Base-by-base conservation (phyloP, 768 basidiomycete species). In the Phanerodontia chrysosporium region DNA sequence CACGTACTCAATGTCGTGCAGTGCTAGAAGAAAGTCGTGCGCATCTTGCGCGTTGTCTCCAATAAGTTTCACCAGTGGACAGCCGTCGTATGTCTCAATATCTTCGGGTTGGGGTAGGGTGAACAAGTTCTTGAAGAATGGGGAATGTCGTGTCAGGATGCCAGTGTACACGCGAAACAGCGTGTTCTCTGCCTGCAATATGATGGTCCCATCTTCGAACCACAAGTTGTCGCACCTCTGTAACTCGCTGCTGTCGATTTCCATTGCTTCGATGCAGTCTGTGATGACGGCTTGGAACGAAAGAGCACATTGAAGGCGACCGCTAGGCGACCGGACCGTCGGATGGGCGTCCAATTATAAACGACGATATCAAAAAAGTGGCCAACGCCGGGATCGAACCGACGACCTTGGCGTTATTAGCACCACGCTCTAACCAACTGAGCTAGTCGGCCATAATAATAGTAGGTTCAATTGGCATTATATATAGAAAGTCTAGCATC, bases 391-490 rank as follows among this genome's bases (percentile, higher is more conserved):
- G 60, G 60, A 48, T 61, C 56, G 60, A 63, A 60, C 61, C 57
- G 58, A 58, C 61, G 57, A 58, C 58, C 61, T 58, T 62, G 53
- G 61, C 61, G 51, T 58, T 82, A 86, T 87, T 89, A 89, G 87
- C 84, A 87, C 87, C 83, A 89, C 87, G 87, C 88, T 89, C 88
- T 89, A 89, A 90, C 88, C 89, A 89, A 78, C 89, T 90, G 88
- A 90, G 89, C 88, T 89, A 90, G 85, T 83, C 87, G 86, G 87
- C 87, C 87, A 56, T 64, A 8, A 45, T 6, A 45, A 6, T 18
- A 14, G 32, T 35, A 35, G 14, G 32, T 35, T 7, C 32, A 7
- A 35, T 35, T 35, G 32, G 7, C 14, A 35, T 7, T 35, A 35
- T 7, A 7, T 35, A 14, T 35, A n/a, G n/a, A n/a, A n/a, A n/a